Percentiles rank a stretch among this genome's conserved stretches.
Evolutionary conservation across 2,329 filamentous ascomycete species (phyloP).

Genomic region (Botrytis medusae): DNA sequence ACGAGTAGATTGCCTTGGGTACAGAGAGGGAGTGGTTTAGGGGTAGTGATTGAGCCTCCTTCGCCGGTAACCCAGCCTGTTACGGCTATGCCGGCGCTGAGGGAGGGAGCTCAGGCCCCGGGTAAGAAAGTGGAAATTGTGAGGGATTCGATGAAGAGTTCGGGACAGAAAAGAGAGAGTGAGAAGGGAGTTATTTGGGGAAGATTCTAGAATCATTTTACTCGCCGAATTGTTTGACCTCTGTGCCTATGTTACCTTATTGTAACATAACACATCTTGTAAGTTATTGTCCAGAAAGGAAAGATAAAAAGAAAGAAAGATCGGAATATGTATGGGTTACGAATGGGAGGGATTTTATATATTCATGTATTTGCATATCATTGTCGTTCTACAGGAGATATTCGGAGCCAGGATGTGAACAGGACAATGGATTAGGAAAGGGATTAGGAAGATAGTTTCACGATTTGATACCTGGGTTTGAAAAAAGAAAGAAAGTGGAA

Average conservation of each 20-base stretch:
- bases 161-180: not conserved
- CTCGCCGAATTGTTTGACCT: not conserved
- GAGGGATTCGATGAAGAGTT: not conserved
- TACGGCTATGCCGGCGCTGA: not conserved
- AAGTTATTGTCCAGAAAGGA: not conserved
- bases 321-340: not conserved
- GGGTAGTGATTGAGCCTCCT: not conserved
- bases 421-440: not conserved
- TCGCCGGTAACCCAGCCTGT: not conserved
- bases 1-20: not conserved
- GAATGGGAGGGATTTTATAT: not conserved
- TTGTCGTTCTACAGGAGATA: not conserved
- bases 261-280: not conserved
- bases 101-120: not conserved
- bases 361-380: not conserved
- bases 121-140: conserved; percentile 14
- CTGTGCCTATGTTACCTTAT: not conserved
- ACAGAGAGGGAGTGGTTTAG: not conserved
- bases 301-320: not conserved
- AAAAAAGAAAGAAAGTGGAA: not conserved
- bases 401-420: not conserved
- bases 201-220: not conserved
- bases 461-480: not conserved
- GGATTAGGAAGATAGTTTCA: not conserved
- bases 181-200: conserved; percentile 6